A percentile compares a stretch with the other conserved stretches of the same genome.
Conservation (phyloP, 257 asterid species). For the Forsythia suspensa region DNA sequence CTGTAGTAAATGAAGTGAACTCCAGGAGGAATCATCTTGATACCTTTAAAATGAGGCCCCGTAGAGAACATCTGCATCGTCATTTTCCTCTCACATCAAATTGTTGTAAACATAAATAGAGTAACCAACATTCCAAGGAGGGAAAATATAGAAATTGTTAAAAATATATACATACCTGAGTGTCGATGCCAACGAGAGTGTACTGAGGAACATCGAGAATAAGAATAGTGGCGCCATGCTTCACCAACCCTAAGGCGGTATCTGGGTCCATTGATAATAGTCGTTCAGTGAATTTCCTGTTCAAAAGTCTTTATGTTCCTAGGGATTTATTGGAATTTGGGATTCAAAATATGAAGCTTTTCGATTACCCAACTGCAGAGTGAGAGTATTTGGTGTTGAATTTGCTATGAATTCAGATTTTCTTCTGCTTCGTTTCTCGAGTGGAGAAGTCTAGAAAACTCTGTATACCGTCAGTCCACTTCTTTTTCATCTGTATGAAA, state of each 20-base stretch:
- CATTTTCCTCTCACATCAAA: neutral
- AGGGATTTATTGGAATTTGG: neutral
- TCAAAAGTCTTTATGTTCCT: too few relatives aligned
- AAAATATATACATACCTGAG: conserved; percentile 45
- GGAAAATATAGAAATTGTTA: neutral
- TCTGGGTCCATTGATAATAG: conserved; percentile 59
- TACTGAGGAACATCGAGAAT: conserved; percentile 78
- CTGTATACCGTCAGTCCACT: neutral
- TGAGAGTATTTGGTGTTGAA: neutral
- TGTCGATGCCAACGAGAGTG: conserved; percentile 87
- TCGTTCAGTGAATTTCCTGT: neutral
- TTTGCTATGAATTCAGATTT: neutral
- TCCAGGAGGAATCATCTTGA: conserved; percentile 96
- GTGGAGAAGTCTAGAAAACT: neutral
- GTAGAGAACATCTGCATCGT: conserved; percentile 63
- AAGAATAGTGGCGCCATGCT: conserved; percentile 68
- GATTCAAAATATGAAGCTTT: too few relatives aligned
- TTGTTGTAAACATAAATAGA: neutral
- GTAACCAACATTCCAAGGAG: neutral
- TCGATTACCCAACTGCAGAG: neutral
- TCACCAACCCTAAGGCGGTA: conserved; percentile 64
- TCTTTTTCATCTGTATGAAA: too few relatives aligned
- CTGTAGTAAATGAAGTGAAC: conserved; percentile 77
- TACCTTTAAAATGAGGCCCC: conserved; percentile 88
- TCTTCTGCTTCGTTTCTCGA: neutral